Percentiles rank a stretch among this genome's conserved stretches.
These are phyloP conservation scores for Metarhizium humberi DNA, from an alignment of 2,329 filamentous ascomycete genomes.

Conservation along the genomic window DNA sequence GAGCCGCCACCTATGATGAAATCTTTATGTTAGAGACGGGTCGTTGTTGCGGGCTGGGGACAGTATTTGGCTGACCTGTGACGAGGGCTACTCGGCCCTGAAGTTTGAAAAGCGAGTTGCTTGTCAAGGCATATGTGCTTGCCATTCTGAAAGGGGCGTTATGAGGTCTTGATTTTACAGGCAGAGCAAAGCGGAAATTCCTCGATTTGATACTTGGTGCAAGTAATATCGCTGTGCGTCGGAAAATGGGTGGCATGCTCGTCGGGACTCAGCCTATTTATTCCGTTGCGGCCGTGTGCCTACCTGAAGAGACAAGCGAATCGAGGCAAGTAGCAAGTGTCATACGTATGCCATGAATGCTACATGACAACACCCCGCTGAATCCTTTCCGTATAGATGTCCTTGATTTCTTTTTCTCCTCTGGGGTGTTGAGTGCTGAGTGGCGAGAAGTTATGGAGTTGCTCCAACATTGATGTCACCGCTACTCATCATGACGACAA, in stretches of 20 bases:
- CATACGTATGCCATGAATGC: background rate
- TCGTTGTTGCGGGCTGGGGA: too few species aligned
- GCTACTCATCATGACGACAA: background rate
- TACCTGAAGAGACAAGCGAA: background rate
- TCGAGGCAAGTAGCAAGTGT: background rate
- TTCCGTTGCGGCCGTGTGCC: background rate
- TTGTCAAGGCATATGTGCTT: constrained; percentile 19
- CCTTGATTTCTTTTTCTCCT: background rate
- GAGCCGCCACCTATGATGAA: constrained; percentile 37
- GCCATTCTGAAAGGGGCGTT: constrained; percentile 2
- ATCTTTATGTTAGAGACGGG: too few species aligned
- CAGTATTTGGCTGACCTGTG: constrained; percentile 22
- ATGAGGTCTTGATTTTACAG: background rate
- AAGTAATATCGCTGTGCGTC: background rate
- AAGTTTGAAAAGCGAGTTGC: constrained; percentile 31
- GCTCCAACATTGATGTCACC: background rate
- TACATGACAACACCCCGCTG: too few species aligned
- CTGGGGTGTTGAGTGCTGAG: background rate
- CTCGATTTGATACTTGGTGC: background rate
- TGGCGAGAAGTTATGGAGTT: background rate
- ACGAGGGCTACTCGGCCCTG: constrained; percentile 34
- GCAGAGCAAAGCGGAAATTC: background rate
- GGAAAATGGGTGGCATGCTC: background rate
- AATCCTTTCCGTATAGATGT: background rate
- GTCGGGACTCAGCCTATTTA: background rate